Percentiles rank a stretch among this genome's conserved stretches.
Evolutionary conservation across 495 filamentous ascomycete species (phyloP).

Genomic region (Achaetomiella virescens): DNA sequence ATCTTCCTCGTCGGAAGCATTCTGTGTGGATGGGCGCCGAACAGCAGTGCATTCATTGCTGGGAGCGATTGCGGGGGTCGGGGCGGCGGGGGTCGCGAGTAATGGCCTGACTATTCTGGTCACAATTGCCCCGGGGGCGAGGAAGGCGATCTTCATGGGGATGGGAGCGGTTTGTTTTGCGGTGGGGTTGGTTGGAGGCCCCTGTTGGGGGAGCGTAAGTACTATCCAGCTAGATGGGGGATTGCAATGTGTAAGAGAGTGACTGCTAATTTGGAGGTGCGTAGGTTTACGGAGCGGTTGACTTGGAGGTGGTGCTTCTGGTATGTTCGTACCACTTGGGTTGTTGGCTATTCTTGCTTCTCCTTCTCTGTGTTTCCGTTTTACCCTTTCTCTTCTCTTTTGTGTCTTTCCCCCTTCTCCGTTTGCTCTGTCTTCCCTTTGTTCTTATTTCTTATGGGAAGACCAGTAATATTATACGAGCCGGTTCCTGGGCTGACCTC

Average conservation of each 20-base stretch:
- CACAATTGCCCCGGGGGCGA: not conserved
- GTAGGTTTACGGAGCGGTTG: conserved; percentile 46
- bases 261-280: too few species aligned
- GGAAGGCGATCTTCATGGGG: conserved; percentile 3
- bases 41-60: conserved; percentile 35
- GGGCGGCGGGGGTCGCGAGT: conserved; percentile 19
- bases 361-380: too few species aligned
- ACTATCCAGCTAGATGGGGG: too few species aligned
- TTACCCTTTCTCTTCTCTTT: too few species aligned
- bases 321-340: too few species aligned
- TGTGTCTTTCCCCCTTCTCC: too few species aligned
- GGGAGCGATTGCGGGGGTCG: conserved; percentile 44
- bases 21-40: conserved; percentile 40
- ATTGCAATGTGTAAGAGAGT: too few species aligned
- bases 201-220: conserved; percentile 29
- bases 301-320: conserved; percentile 63
- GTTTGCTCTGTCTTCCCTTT: too few species aligned
- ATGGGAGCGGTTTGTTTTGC: conserved; percentile 20
- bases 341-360: too few species aligned
- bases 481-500: too few species aligned
- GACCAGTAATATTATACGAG: too few species aligned
- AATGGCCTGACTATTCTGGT: conserved; percentile 14
- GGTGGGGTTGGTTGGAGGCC: conserved; percentile 35
- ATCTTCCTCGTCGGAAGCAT: conserved; percentile 23
- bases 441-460: too few species aligned